Evolutionary conservation across 1,284 basidiomycete species (phyloP).

Genomic region (Pisolithus thermaeus): DNA sequence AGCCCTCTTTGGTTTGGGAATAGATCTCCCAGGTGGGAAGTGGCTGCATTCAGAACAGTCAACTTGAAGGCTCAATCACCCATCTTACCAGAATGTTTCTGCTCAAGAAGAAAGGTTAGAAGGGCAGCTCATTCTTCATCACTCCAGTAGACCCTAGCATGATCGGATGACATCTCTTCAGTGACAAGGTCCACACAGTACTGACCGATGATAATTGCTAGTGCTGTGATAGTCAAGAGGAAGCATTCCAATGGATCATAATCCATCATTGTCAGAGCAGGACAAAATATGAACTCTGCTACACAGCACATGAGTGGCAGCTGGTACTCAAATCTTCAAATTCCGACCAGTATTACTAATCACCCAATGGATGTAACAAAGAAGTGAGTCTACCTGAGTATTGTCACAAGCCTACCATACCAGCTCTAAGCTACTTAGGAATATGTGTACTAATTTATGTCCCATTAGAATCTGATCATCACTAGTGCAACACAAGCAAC

Average conservation of each 20-base stretch:
- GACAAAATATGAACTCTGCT: too few species aligned
- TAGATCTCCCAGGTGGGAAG: background rate
- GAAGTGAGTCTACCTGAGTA: too few species aligned
- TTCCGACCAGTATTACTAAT: too few species aligned
- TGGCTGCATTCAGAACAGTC: background rate
- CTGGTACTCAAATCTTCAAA: too few species aligned
- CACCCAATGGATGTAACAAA: too few species aligned
- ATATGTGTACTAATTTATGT: too few species aligned
- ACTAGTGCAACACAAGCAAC: background rate
- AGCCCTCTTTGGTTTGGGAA: background rate
- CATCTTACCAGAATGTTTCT: background rate
- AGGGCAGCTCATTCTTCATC: background rate
- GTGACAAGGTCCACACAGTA: background rate
- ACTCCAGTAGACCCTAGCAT: background rate
- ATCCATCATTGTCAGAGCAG: background rate
- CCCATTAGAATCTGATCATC: background rate
- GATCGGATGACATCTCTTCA: background rate
- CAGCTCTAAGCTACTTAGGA: too few species aligned
- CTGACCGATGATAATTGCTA: background rate
- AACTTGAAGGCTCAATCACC: background rate
- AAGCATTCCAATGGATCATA: background rate
- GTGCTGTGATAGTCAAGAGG: background rate
- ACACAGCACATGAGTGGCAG: too few species aligned
- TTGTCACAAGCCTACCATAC: too few species aligned
- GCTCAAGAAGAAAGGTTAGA: background rate